phyloP scores from a whole-genome alignment of 2,329 filamentous ascomycete genomes.

The Aspergillus sp. region DNA sequence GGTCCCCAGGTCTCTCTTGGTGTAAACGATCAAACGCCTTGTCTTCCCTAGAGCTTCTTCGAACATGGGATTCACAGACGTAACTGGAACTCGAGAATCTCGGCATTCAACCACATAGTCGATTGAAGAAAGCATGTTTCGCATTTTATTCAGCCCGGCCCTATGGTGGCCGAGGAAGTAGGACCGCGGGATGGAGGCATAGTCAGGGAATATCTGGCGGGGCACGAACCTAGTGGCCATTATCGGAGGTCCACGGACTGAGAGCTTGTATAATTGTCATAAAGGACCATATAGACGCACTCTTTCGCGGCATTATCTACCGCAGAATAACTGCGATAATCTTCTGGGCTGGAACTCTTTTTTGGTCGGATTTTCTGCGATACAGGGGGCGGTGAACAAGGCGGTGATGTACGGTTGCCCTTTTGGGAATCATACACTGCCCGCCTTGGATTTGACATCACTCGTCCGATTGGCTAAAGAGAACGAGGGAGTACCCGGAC shows the following conservation, averaged over 20 bases:
- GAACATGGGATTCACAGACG: slow-evolving; percentile 85
- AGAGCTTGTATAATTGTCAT: background rate
- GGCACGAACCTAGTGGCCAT: slow-evolving; percentile 63
- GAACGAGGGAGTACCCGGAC: too few species aligned
- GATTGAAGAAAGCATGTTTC: slow-evolving; percentile 73
- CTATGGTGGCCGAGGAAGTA: slow-evolving; percentile 96
- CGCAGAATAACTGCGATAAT: background rate
- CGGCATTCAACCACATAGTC: slow-evolving; percentile 92
- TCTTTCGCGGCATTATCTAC: slow-evolving; percentile 5
- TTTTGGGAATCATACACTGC: background rate
- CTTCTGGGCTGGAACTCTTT: background rate
- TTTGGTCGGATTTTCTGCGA: background rate
- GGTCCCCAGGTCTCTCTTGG: slow-evolving; percentile 75
- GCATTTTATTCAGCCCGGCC: slow-evolving; percentile 78
- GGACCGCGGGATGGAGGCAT: slow-evolving; percentile 75
- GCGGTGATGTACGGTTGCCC: background rate
- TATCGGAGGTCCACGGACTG: slow-evolving; percentile 1
- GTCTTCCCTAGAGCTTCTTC: slow-evolving; percentile 73
- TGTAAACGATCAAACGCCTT: slow-evolving; percentile 82
- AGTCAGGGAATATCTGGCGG: slow-evolving; percentile 69
- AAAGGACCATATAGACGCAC: background rate
- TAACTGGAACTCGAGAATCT: slow-evolving; percentile 86
- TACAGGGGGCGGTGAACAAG: background rate
- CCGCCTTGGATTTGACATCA: background rate
- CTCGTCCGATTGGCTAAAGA: too few species aligned